Base-by-base conservation (phyloP, 306 rosid genomes). In the Aeschynomene evenia region DNA sequence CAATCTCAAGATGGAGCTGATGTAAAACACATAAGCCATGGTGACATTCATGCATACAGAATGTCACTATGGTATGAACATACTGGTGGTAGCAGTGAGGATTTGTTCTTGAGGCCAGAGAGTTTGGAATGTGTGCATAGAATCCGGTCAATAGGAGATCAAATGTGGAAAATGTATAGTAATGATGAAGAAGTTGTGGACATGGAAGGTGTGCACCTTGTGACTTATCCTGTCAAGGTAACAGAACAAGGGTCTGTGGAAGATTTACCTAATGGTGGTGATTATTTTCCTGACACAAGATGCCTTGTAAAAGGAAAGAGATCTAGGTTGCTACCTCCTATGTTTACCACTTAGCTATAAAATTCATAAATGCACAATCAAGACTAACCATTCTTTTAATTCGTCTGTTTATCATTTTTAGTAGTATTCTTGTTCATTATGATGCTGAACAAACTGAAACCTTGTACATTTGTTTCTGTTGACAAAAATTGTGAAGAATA, bases 1-100 rank as follows among this genome's bases (percentile, higher is more conserved):
- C 95, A 90, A 45, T 29, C 66, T 12, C 59, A 58, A 59, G 80
- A 70, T 3, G 70, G 48, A 2, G 70, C 40, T 34, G 50, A 72
- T 36, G n/a, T n/a, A n/a, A 76, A 48, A 16, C 36, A 22, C 20
- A 80, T 59, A 19, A 74, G 20, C 6, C 24, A 15, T 4, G 77
- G 86, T 1, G 96, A 85, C 33, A 86, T 90, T 60, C 85, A 73
- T 24, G 82, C 88, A 42, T 88, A 80, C 77, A 77, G 97, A 15
- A 75, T 84, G 80, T 94, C 97, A 31, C 55, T 94, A 5, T 91
- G 98, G 97, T 94, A 84, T 53, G 99, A 94, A 58, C 99, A 94
- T 77, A 87, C 88, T 0, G 75, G 79, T 0, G 75, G 79, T 1
- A n/a, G 68, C 1, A 43, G 76, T 10, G 77, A 79, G 33, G 73